Conservation (phyloP, 441 rosid genomes). For the Pelargonium cotyledonis region DNA sequence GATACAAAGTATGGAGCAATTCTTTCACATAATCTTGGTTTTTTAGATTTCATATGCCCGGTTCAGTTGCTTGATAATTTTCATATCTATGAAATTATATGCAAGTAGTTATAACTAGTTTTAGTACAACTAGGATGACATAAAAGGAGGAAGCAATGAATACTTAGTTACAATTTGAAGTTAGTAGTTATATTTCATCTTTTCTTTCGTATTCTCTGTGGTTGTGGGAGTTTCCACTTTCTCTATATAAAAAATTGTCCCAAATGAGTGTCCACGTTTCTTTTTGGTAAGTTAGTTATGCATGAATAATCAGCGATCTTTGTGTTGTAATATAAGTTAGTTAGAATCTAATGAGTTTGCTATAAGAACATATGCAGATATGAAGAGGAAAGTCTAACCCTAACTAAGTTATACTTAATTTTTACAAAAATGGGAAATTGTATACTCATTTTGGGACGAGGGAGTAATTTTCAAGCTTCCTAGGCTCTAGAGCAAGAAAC, state of each 20-base stretch:
- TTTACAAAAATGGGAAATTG: too few relatives aligned
- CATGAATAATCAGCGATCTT: too few relatives aligned
- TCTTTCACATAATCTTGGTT: constrained; percentile 4
- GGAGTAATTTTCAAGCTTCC: neutral
- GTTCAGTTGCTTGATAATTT: constrained; percentile 11
- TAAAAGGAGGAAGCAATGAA: constrained; percentile 1
- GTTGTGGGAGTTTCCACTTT: neutral
- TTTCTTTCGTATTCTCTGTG: too few relatives aligned
- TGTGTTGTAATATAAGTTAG: too few relatives aligned
- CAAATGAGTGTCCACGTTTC: too few relatives aligned
- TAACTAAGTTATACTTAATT: too few relatives aligned
- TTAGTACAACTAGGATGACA: neutral
- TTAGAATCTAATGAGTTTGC: too few relatives aligned
- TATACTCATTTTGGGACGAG: too few relatives aligned
- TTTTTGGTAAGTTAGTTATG: too few relatives aligned
- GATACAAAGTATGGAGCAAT: constrained; percentile 48
- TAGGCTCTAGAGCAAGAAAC: neutral
- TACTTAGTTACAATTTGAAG: neutral
- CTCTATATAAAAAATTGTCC: too few relatives aligned
- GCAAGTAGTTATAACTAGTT: neutral
- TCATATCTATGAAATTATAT: constrained; percentile 1
- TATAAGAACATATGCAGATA: too few relatives aligned
- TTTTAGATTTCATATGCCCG: constrained; percentile 10
- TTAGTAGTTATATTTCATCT: neutral
- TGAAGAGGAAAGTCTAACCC: too few relatives aligned